Base-by-base conservation (phyloP, 148 eudicot genomes). In the Camellia sinensis region DNA sequence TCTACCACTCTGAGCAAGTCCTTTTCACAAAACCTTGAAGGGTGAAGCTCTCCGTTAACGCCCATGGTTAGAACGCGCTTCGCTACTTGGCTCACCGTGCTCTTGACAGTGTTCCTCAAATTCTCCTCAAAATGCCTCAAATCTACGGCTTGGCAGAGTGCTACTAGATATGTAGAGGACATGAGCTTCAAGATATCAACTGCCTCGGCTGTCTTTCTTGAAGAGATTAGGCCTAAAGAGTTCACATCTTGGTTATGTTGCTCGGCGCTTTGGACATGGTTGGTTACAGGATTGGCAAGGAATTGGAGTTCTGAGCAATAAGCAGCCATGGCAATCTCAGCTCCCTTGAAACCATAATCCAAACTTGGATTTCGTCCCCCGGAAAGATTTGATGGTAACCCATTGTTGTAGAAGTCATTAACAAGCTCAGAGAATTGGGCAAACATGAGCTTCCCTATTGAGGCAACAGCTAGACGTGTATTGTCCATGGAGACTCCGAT, bases 401-500 rank as follows among this genome's bases (percentile, higher is more conserved):
- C 89, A 71, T 87, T 84, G 76, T 86, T 86, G 82, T 86, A 86
- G 73, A 73, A 86, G 54, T 86, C 88, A 74, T 86, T 86, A 1
- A 86, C 88, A 19, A 86, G 86, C 63, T 86, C 88, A 0, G 88
- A 86, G 71, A 80, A 86, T 78, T 86, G 88, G 4, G 88, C 88
- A 71, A 85, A 82, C 88, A 85, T 73, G 54, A 85, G 71, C 44
- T 83, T 86, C 5, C 88, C 88, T 14, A 86, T 87, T 0, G 89
- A 66, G 1, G 82, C 89, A 11, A 86, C 19, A 1, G 89, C 89
- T 21, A 86, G 70, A n/a, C 86, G 77, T 19, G 86, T 84, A 56
- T 81, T 86, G 65, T 83, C 88, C 88, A 86, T 86, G 0, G 89
- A 86, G 7, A 84, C 87, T 29, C 89, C 89, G 15, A 87, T 84